These are phyloP conservation scores for Mitosporidium daphniae DNA, from an alignment of 371 early-diverging fungal genomes.

Conservation along the genomic window DNA sequence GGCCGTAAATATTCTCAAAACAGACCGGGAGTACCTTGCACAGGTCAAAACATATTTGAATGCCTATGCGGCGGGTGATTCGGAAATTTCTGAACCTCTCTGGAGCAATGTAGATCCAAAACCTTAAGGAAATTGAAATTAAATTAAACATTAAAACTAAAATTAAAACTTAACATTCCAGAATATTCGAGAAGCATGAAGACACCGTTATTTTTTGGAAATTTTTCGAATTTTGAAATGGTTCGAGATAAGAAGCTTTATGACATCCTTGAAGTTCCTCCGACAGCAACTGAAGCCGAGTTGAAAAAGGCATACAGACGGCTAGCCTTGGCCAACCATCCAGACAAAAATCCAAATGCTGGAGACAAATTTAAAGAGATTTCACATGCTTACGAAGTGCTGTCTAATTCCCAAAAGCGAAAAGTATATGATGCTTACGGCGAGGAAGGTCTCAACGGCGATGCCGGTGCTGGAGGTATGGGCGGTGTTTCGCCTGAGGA, in stretches of 20 bases:
- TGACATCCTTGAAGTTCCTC: conserved; percentile 43
- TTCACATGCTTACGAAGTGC: conserved; percentile 63
- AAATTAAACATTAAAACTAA: too few species aligned
- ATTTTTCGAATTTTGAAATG: conserved; percentile 10
- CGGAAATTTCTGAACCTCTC: too few species aligned
- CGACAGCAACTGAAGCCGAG: conserved; percentile 32
- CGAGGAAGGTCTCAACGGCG: conserved; percentile 32
- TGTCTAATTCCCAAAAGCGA: conserved; percentile 47
- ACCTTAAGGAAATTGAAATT: too few species aligned
- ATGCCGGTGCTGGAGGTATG: conserved; percentile 6
- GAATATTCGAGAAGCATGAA: too few species aligned
- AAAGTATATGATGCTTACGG: conserved; percentile 51
- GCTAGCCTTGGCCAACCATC: conserved; percentile 56
- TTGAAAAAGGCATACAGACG: conserved; percentile 76
- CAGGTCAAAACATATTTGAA: too few species aligned
- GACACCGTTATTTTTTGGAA: too few species aligned
- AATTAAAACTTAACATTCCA: too few species aligned
- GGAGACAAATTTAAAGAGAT: conserved; percentile 51
- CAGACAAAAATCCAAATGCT: conserved; percentile 43
- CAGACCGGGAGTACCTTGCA: too few species aligned
- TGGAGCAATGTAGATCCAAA: too few species aligned
- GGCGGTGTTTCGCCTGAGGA: conserved; percentile 31
- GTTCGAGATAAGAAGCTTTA: conserved; percentile 46
- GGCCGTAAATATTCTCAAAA: too few species aligned
- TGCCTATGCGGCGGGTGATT: too few species aligned